Percentiles rank a stretch among this genome's conserved stretches.
phyloP scores from a whole-genome alignment of 202 grass and related monocot genomes.

The Setaria viridis region DNA sequence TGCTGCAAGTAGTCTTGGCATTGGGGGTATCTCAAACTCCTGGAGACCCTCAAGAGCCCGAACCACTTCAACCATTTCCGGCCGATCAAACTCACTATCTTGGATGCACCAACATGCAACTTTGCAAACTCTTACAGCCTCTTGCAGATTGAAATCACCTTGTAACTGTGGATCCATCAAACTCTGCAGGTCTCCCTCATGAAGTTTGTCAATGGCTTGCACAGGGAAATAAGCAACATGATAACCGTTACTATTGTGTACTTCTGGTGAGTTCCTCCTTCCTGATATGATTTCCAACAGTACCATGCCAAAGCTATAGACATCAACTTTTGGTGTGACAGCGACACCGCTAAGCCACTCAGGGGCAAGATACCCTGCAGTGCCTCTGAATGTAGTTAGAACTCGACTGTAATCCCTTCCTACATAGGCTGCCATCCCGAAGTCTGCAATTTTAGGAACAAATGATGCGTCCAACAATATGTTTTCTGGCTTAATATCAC shows the following conservation, averaged over 20 bases:
- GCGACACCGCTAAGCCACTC: conserved; percentile 21
- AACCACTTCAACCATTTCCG: conserved; percentile 12
- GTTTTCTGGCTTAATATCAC: conserved; percentile 60
- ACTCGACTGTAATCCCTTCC: conserved; percentile 6
- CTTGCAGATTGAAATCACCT: neutral
- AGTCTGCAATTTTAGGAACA: conserved; percentile 40
- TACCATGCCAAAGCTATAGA: conserved; percentile 33
- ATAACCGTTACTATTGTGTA: neutral
- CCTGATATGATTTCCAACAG: conserved; percentile 16
- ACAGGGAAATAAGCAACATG: neutral
- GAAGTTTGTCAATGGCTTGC: conserved; percentile 18
- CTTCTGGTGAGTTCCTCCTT: conserved; percentile 12
- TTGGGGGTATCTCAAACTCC: conserved; percentile 6
- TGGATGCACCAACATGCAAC: conserved; percentile 28
- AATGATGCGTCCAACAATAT: conserved; percentile 40
- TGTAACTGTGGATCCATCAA: conserved; percentile 13
- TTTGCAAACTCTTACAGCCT: conserved; percentile 25
- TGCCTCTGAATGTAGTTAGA: conserved; percentile 14
- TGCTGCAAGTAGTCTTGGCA: conserved; percentile 26
- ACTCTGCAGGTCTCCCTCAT: conserved; percentile 10
- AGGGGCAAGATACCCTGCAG: conserved; percentile 26
- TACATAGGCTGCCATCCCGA: neutral
- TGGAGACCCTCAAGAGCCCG: conserved; percentile 13
- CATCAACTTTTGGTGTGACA: conserved; percentile 30
- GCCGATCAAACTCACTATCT: conserved; percentile 17